Conservation (phyloP, 2,329 filamentous ascomycete species). For the Hypoxylon sp. region DNA sequence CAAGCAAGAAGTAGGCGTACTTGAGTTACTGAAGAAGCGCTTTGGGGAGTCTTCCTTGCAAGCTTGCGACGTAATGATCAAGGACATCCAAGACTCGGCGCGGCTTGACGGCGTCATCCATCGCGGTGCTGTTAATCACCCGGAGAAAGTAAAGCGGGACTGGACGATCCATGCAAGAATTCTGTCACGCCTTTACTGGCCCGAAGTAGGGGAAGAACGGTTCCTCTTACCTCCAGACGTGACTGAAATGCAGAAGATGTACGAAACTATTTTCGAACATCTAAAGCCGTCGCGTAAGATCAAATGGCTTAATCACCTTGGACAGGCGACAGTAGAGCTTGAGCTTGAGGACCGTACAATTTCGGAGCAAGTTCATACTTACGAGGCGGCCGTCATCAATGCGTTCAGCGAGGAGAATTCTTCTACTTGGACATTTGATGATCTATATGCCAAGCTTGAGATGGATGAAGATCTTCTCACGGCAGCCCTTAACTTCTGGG, state of each 20-base stretch:
- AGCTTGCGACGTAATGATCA: constrained; percentile 97
- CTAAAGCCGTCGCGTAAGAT: constrained; percentile 89
- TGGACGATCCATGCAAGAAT: constrained; percentile 82
- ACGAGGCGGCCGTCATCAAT: constrained; percentile 89
- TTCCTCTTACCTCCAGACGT: constrained; percentile 76
- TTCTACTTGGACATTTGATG: constrained; percentile 64
- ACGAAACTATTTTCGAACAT: constrained; percentile 81
- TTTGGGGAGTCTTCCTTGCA: constrained; percentile 90
- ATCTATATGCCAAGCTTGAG: constrained; percentile 69
- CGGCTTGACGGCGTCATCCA: constrained; percentile 79
- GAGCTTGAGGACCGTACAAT: constrained; percentile 86
- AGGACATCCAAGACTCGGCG: constrained; percentile 88
- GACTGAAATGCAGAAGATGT: constrained; percentile 74
- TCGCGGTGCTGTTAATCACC: constrained; percentile 56
- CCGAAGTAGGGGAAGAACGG: constrained; percentile 78
- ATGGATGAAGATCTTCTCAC: constrained; percentile 82
- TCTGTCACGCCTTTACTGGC: constrained; percentile 94
- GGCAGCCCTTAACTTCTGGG: constrained; percentile 79
- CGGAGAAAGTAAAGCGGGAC: constrained; percentile 50
- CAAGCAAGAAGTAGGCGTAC: constrained; percentile 83
- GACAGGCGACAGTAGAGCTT: constrained; percentile 83
- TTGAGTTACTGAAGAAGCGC: constrained; percentile 88
- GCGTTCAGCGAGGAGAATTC: constrained; percentile 71
- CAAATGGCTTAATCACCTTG: constrained; percentile 88
- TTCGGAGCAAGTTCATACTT: constrained; percentile 80